These are phyloP conservation scores for Anthoceros angustus DNA, from an alignment of 225 moss, liverwort and hornwort genomes.

Conservation along the genomic window DNA sequence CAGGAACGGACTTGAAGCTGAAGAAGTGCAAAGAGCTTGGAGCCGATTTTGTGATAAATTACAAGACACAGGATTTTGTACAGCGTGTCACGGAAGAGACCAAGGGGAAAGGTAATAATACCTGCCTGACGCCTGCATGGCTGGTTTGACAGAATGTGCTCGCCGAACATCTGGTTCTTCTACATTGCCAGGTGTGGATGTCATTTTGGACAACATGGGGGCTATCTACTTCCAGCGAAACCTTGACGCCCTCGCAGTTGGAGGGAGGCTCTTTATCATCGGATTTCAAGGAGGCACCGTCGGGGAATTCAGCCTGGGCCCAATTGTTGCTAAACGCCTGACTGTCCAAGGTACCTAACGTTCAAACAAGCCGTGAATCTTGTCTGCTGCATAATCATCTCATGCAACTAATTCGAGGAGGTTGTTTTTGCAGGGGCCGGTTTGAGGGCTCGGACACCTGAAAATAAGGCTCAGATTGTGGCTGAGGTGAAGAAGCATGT, in stretches of 20 bases:
- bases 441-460: slow-evolving; percentile 29
- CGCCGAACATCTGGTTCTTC: background rate
- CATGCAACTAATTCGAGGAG: background rate
- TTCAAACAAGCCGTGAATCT: background rate
- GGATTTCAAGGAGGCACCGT: slow-evolving; percentile 44
- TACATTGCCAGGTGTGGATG: slow-evolving; percentile 49
- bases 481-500: slow-evolving; percentile 53
- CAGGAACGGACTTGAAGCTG: slow-evolving; percentile 51
- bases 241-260: slow-evolving; percentile 41
- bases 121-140: no score
- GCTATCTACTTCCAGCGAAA: slow-evolving; percentile 59
- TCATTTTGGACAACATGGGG: slow-evolving; percentile 74
- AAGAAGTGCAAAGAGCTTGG: slow-evolving; percentile 51
- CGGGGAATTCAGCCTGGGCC: slow-evolving; percentile 30
- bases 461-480: slow-evolving; percentile 67
- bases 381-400: background rate
- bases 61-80: slow-evolving; percentile 67
- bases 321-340: slow-evolving; percentile 38
- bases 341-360: slow-evolving; percentile 37
- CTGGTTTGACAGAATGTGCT: no score
- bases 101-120: slow-evolving; percentile 36
- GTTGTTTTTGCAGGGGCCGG: slow-evolving; percentile 27
- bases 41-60: slow-evolving; percentile 76
- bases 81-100: slow-evolving; percentile 37
- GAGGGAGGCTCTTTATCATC: slow-evolving; percentile 61